These are phyloP conservation scores for Rhizophlyctis rosea DNA, from an alignment of 192 early-diverging fungal species.

Conservation along the genomic window DNA sequence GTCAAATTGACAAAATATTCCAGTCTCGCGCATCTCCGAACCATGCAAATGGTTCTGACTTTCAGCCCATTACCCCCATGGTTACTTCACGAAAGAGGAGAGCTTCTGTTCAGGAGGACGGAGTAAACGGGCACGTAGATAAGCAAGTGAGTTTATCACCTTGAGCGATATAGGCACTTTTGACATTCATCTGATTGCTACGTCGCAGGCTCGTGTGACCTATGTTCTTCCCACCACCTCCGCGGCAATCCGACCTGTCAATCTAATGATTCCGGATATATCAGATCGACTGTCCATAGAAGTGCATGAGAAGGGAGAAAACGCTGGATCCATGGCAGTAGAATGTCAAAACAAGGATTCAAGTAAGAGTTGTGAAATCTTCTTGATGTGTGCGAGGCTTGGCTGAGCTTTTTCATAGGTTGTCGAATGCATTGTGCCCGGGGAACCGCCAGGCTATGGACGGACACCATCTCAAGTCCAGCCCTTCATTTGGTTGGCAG, in stretches of 20 bases:
- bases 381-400: constrained; percentile 11
- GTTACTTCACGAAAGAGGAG: too few relatives aligned
- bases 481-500: constrained; percentile 65
- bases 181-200: too few relatives aligned
- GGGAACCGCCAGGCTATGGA: constrained; percentile 51
- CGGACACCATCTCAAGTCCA: constrained; percentile 52
- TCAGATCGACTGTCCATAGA: neutral
- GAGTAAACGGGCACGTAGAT: too few relatives aligned
- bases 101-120: too few relatives aligned
- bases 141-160: too few relatives aligned
- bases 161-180: too few relatives aligned
- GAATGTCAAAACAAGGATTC: constrained; percentile 25
- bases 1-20: too few relatives aligned
- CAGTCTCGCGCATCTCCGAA: too few relatives aligned
- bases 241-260: constrained; percentile 11
- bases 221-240: constrained; percentile 29
- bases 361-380: constrained; percentile 5
- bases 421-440: neutral
- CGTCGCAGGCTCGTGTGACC: too few relatives aligned
- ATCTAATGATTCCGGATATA: constrained; percentile 21
- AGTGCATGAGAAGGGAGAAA: constrained; percentile 2
- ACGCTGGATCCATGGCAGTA: constrained; percentile 9
- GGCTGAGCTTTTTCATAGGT: neutral
- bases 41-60: too few relatives aligned
- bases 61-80: too few relatives aligned